These are phyloP conservation scores for Paxillus ammoniavirescens DNA, from an alignment of 768 basidiomycete genomes.

Conservation along the genomic window DNA sequence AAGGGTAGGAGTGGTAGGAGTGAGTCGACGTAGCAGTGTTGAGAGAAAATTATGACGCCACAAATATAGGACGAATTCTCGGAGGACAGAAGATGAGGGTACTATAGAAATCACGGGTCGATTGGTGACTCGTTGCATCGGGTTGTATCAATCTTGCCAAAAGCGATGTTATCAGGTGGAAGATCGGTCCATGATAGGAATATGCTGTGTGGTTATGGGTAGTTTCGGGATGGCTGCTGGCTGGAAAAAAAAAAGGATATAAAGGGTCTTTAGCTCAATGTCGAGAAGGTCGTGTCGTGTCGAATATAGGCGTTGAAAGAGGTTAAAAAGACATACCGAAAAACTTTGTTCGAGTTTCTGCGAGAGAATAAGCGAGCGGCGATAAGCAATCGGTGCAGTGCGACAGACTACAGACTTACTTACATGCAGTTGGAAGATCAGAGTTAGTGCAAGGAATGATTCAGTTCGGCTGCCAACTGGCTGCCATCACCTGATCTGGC, in stretches of 20 bases:
- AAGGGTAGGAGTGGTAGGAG: background rate
- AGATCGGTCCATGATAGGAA: slow-evolving; percentile 35
- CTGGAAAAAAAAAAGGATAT: slow-evolving; percentile 1
- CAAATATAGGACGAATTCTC: slow-evolving; percentile 3
- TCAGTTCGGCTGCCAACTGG: background rate
- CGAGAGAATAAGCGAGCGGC: slow-evolving; percentile 6
- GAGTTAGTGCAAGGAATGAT: background rate
- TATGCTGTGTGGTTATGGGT: slow-evolving; percentile 16
- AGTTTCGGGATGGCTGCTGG: slow-evolving; percentile 17
- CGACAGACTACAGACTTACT: background rate
- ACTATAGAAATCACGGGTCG: slow-evolving; percentile 13
- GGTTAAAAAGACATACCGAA: slow-evolving; percentile 6
- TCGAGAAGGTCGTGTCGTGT: background rate
- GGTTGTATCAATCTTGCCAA: slow-evolving; percentile 16
- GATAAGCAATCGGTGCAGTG: slow-evolving; percentile 8
- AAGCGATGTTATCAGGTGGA: slow-evolving; percentile 28
- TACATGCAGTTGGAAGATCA: background rate
- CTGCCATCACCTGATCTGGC: slow-evolving; percentile 7
- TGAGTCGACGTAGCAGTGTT: background rate
- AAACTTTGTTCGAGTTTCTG: background rate
- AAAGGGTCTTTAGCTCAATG: slow-evolving; percentile 5
- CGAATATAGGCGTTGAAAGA: background rate
- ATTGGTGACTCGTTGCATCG: slow-evolving; percentile 27
- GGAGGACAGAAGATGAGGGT: slow-evolving; percentile 13
- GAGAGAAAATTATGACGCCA: slow-evolving; percentile 15